These are phyloP conservation scores for Haplographium delicatum DNA, from an alignment of 495 filamentous ascomycete species.

Conservation along the genomic window DNA sequence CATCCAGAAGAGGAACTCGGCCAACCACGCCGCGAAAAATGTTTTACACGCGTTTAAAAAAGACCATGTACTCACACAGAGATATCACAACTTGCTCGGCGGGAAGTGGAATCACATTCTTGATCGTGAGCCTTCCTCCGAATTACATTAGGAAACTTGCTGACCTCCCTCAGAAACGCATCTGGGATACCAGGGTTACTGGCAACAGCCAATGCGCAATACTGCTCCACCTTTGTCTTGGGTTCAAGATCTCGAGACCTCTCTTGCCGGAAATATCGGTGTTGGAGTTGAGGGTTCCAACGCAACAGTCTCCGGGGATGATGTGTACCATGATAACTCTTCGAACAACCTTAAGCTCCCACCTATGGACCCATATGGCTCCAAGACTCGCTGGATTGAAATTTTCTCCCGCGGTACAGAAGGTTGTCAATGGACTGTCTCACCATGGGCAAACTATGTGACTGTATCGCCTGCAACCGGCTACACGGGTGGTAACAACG, in stretches of 20 bases:
- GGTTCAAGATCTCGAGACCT: constrained; percentile 49
- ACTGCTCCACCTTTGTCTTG: constrained; percentile 53
- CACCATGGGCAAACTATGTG: constrained; percentile 49
- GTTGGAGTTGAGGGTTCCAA: constrained; percentile 61
- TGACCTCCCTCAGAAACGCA: constrained; percentile 39
- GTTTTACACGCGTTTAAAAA: constrained; percentile 54
- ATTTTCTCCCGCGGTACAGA: constrained; percentile 59
- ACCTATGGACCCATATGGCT: constrained; percentile 58
- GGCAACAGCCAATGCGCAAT: constrained; percentile 71
- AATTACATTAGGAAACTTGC: background rate
- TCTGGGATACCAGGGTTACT: constrained; percentile 47
- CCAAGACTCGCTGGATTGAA: constrained; percentile 56
- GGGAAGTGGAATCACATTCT: constrained; percentile 76
- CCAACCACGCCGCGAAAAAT: constrained; percentile 55
- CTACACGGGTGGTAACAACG: constrained; percentile 39
- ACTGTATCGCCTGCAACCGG: constrained; percentile 51
- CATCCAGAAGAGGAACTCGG: constrained; percentile 57
- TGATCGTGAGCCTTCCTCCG: constrained; percentile 40
- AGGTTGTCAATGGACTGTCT: constrained; percentile 51
- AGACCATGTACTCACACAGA: constrained; percentile 55
- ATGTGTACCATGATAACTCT: constrained; percentile 56
- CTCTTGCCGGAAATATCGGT: constrained; percentile 58
- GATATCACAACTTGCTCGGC: constrained; percentile 56
- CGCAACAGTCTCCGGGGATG: constrained; percentile 61
- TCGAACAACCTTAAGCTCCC: constrained; percentile 50